phyloP scores from a whole-genome alignment of 2,329 filamentous ascomycete genomes.

The Hypoxylon sp. region DNA sequence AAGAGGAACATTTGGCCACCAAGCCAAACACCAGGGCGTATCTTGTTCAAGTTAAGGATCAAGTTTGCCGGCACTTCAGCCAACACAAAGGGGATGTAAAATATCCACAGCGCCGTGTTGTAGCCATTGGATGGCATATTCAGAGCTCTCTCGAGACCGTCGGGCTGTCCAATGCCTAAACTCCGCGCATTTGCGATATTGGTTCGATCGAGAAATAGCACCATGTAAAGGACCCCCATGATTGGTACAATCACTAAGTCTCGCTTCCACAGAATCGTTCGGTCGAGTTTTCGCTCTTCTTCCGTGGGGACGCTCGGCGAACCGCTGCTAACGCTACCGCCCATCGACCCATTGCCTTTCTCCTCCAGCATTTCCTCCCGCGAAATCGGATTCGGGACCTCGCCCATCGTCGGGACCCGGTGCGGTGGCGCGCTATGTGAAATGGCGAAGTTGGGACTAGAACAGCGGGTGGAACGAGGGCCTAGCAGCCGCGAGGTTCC shows the following conservation, averaged over 20 bases:
- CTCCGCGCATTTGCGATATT: slow-evolving; percentile 63
- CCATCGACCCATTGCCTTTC: slow-evolving; percentile 38
- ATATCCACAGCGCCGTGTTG: slow-evolving; percentile 61
- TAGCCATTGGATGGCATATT: slow-evolving; percentile 60
- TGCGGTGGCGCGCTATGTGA: background rate
- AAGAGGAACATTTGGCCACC: slow-evolving; percentile 60
- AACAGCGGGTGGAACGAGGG: slow-evolving; percentile 5
- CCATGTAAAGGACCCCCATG: slow-evolving; percentile 52
- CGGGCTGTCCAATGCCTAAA: slow-evolving; percentile 52
- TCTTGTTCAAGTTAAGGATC: slow-evolving; percentile 58
- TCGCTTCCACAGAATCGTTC: slow-evolving; percentile 49
- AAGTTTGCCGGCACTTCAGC: slow-evolving; percentile 64
- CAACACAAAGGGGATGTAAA: slow-evolving; percentile 63
- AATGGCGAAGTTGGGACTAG: background rate
- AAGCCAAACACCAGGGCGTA: slow-evolving; percentile 58
- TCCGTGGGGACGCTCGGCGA: slow-evolving; percentile 12
- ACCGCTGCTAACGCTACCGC: slow-evolving; percentile 22
- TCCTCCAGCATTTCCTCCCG: slow-evolving; percentile 36
- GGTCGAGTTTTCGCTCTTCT: slow-evolving; percentile 44
- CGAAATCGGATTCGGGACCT: slow-evolving; percentile 27
- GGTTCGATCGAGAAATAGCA: slow-evolving; percentile 51
- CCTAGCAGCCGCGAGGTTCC: slow-evolving; percentile 16
- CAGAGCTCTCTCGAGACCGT: slow-evolving; percentile 61
- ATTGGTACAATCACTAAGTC: slow-evolving; percentile 51
- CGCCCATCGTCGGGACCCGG: slow-evolving; percentile 32